Conservation (phyloP, 768 basidiomycete species). For the Podaxis sp. region DNA sequence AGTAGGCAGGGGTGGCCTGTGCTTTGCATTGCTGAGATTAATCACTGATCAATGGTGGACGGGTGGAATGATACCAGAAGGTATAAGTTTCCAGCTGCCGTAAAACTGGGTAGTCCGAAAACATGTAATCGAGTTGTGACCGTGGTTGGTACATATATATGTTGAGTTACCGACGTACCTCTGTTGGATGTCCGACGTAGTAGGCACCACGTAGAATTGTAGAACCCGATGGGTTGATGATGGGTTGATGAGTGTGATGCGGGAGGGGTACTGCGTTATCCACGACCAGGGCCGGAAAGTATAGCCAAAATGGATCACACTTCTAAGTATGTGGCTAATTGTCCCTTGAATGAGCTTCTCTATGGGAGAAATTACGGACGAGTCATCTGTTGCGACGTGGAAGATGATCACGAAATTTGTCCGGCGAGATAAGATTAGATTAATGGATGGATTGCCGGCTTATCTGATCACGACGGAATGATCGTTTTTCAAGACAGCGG, state of each 20-base stretch:
- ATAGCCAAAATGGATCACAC: neutral
- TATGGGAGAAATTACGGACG: neutral
- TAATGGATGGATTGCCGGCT: neutral
- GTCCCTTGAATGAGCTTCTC: neutral
- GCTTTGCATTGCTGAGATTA: neutral
- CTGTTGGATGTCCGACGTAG: neutral
- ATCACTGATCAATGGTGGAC: neutral
- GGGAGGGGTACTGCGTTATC: neutral
- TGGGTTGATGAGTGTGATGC: neutral
- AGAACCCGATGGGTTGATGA: neutral
- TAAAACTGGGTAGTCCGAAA: neutral
- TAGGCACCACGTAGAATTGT: neutral
- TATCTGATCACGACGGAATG: neutral
- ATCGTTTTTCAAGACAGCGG: too few relatives aligned
- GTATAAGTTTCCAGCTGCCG: neutral
- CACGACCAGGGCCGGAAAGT: neutral
- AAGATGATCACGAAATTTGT: constrained; percentile 9
- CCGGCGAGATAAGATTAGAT: constrained; percentile 10
- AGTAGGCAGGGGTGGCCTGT: neutral
- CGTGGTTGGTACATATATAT: neutral
- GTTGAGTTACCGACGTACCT: neutral
- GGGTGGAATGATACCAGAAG: neutral
- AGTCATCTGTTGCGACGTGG: constrained; percentile 2
- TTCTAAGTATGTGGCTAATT: too few relatives aligned
- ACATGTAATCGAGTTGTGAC: neutral